phyloP scores from a whole-genome alignment of 2,329 filamentous ascomycete genomes.

The Fusarium tupiense region DNA sequence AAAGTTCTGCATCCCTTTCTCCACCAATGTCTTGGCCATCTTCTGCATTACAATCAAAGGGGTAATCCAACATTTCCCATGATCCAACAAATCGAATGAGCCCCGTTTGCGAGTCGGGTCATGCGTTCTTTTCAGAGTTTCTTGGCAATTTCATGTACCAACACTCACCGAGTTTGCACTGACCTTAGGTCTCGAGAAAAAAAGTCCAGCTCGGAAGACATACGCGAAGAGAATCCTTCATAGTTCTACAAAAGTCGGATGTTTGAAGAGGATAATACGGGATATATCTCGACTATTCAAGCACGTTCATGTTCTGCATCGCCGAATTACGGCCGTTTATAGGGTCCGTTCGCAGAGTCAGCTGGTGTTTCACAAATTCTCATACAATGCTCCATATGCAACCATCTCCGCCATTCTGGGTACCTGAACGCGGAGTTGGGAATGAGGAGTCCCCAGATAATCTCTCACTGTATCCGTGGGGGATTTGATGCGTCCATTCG shows the following conservation, averaged over 20 bases:
- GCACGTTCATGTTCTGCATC: constrained; percentile 13
- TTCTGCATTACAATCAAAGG: constrained; percentile 8
- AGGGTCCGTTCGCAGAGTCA: constrained; percentile 28
- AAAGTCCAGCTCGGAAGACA: background rate
- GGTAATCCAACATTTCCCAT: background rate
- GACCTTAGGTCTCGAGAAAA: background rate
- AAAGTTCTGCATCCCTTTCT: constrained; percentile 1
- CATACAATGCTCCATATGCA: constrained; percentile 7
- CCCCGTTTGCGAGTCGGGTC: constrained; percentile 3
- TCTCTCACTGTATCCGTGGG: constrained; percentile 15
- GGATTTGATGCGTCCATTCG: background rate
- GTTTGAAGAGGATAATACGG: constrained; percentile 23
- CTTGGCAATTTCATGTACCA: background rate
- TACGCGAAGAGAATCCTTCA: background rate
- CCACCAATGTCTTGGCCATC: constrained; percentile 18
- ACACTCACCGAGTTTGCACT: constrained; percentile 3
- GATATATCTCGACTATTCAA: constrained; percentile 11
- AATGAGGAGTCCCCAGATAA: constrained; percentile 28
- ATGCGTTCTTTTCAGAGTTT: constrained; percentile 9
- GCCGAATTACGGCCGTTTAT: constrained; percentile 30
- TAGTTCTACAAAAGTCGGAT: constrained; percentile 14
- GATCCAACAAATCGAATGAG: background rate
- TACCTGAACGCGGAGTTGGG: background rate
- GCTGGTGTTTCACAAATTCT: constrained; percentile 24
- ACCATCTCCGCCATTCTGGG: background rate